A percentile compares a stretch with the other conserved stretches of the same genome.
phyloP scores from a whole-genome alignment of 2,329 filamentous ascomycete genomes.

The Zarea fungicola region DNA sequence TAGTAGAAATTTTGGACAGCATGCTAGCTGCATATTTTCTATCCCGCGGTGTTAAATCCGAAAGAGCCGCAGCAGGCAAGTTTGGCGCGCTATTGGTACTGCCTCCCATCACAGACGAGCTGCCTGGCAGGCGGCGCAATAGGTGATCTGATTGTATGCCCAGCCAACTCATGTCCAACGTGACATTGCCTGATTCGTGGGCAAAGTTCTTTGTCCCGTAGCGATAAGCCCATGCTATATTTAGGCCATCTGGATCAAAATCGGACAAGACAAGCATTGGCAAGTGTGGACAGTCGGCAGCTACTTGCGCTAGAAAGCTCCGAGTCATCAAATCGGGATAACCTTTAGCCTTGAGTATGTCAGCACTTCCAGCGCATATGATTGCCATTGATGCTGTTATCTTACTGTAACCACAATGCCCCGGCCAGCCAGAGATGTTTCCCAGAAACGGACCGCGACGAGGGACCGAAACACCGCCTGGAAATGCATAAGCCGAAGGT shows the following conservation, averaged over 20 bases:
- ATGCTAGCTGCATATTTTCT: conserved; percentile 51
- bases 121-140: conserved; percentile 12
- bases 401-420: conserved; percentile 65
- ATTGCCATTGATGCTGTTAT: neutral
- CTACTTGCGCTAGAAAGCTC: conserved; percentile 54
- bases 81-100: neutral
- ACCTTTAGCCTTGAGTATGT: conserved; percentile 61
- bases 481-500: conserved; percentile 14
- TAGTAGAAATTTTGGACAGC: conserved; percentile 38
- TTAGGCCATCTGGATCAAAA: conserved; percentile 70
- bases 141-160: conserved; percentile 50
- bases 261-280: conserved; percentile 64
- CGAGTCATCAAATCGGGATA: conserved; percentile 73
- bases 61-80: neutral
- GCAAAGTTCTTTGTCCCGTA: conserved; percentile 58
- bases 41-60: conserved; percentile 48
- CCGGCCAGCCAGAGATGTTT: conserved; percentile 39
- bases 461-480: conserved; percentile 73
- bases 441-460: conserved; percentile 51
- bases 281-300: conserved; percentile 40
- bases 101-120: neutral
- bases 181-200: conserved; percentile 50
- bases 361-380: neutral
- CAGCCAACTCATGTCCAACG: conserved; percentile 57
- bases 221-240: conserved; percentile 70